These are phyloP conservation scores for Leccinum uliginosum DNA, from an alignment of 768 basidiomycete genomes.

Conservation along the genomic window DNA sequence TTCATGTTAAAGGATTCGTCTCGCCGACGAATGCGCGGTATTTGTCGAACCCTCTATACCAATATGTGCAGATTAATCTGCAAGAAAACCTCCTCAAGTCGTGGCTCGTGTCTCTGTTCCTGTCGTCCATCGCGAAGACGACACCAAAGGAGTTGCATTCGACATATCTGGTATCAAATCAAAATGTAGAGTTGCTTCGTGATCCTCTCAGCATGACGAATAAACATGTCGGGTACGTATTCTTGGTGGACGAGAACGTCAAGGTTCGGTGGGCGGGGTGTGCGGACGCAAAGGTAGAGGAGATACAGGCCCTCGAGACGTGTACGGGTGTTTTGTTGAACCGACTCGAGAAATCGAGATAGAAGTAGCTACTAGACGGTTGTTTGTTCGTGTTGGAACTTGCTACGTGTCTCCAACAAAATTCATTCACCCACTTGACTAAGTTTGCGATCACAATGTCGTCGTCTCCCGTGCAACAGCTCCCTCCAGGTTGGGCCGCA, in stretches of 20 bases:
- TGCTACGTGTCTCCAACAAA: conserved; percentile 23
- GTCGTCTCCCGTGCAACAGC: conserved; percentile 51
- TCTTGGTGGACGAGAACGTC: conserved; percentile 78
- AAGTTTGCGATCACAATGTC: conserved; percentile 32
- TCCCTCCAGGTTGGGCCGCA: conserved; percentile 90
- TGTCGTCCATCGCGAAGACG: conserved; percentile 62
- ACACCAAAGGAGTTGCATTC: conserved; percentile 62
- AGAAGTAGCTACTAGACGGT: background rate
- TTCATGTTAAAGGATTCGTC: conserved; percentile 74
- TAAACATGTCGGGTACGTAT: conserved; percentile 88
- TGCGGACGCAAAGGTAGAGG: conserved; percentile 75
- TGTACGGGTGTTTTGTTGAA: conserved; percentile 69
- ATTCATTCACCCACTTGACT: background rate
- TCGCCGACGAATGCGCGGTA: conserved; percentile 51
- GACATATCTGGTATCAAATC: conserved; percentile 74
- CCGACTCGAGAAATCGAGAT: conserved; percentile 38
- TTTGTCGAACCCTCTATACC: conserved; percentile 55
- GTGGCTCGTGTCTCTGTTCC: conserved; percentile 81
- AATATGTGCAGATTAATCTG: conserved; percentile 82
- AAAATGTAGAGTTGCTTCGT: conserved; percentile 82
- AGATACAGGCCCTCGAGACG: conserved; percentile 61
- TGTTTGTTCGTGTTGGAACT: conserved; percentile 25
- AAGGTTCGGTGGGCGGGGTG: conserved; percentile 92
- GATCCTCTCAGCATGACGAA: conserved; percentile 86
- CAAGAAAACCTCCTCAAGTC: conserved; percentile 94